These are phyloP conservation scores for Linderina pennispora DNA, from an alignment of 192 early-diverging fungal species.

Conservation along the genomic window DNA sequence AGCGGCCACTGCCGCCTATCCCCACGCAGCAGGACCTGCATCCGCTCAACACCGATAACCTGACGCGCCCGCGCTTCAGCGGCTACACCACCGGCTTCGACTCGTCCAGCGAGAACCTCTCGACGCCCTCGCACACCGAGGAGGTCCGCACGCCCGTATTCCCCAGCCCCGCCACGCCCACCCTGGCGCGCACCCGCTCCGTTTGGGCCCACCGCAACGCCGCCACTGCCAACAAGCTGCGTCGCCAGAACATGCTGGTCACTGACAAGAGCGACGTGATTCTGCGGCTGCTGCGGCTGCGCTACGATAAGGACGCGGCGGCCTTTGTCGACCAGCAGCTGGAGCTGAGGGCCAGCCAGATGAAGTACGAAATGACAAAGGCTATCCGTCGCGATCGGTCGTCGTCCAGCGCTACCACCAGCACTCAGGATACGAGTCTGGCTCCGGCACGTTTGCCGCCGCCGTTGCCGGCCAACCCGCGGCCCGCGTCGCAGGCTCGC, in stretches of 20 bases:
- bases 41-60: neutral
- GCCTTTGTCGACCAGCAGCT: slow-evolving; percentile 42
- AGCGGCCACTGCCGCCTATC: neutral
- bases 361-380: slow-evolving; percentile 46
- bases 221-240: slow-evolving; percentile 18
- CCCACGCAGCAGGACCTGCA: no score
- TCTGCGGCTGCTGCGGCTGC: slow-evolving; percentile 34
- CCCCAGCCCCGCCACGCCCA: slow-evolving; percentile 9
- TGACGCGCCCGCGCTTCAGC: slow-evolving; percentile 8
- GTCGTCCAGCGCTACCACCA: no score
- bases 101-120: slow-evolving; percentile 30
- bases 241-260: slow-evolving; percentile 32
- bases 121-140: slow-evolving; percentile 7
- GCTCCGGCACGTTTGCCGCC: no score
- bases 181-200: slow-evolving; percentile 38
- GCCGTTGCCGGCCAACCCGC: no score
- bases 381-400: no score
- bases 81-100: slow-evolving; percentile 5
- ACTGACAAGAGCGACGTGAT: slow-evolving; percentile 44
- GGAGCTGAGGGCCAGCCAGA: slow-evolving; percentile 34
- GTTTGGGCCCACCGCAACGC: slow-evolving; percentile 50
- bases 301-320: slow-evolving; percentile 40
- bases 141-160: slow-evolving; percentile 29
- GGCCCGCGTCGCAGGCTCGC: no score
- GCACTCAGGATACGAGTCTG: no score